Evolutionary conservation across 176 grass and related monocot species (phyloP), one percentile per base, ranked within the genome.

Genomic region (Zea luxurians): DNA sequence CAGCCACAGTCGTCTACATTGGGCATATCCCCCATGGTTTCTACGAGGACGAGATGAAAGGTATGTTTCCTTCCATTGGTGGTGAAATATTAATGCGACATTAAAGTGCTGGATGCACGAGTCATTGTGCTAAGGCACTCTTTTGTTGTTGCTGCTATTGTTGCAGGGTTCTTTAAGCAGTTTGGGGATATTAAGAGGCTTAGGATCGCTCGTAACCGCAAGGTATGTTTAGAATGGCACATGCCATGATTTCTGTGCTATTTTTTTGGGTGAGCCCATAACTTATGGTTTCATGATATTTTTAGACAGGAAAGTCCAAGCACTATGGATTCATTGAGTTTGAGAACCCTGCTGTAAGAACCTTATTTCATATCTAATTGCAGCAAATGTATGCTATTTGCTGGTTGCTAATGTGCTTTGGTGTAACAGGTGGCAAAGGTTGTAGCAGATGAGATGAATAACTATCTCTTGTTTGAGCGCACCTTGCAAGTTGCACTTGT

Each of bases 11-110:
- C 13, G 68, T 98, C 36, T 98, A 98, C 59, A 89, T 98, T 34
- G 96, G 92, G 6, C 96, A 98, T 66, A 94, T 98, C 37, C 96
- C 92, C 72, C 92, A 98, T 65, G 96, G 96, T 10, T 98, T 98
- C 75, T 98, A 98, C 37, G 89, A 98, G 78, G 89, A 98, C 8
- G 74, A 98, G 87, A 98, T 98, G 92, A 48, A 89, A 87, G 96
- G 96, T 98, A 15, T 10, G 54, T 53, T 78, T 59, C 12, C 20
- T 3, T 37, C 6, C 21, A 13, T 2, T 1, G 8, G 3, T 0
- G 55, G 15, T 68, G 48, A 52, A 18, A 10, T 16, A n/a, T 44
- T 13, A 41, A 73, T n/a, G 6, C n/a, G n/a, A n/a, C 55, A 38
- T 38, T 2, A 38, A 38, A 2, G 37, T n/a, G n/a, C n/a, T n/a